Evolutionary conservation across 2,329 filamentous ascomycete species (phyloP), one percentile per base, ranked within the genome.

Genomic region (Fusarium sp.): DNA sequence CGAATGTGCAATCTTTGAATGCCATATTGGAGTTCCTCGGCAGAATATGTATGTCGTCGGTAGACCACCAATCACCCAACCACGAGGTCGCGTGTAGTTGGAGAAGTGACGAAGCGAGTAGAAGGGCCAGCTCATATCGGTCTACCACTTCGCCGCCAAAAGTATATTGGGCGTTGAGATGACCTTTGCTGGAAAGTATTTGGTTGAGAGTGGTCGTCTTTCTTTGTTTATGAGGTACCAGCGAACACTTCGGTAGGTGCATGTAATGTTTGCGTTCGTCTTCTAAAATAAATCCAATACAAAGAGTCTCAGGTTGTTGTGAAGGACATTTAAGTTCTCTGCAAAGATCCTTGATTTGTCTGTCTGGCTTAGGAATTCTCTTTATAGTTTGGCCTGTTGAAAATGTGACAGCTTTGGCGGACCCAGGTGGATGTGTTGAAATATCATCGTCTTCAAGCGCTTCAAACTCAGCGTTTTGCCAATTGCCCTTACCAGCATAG

Each of bases 151-250:
- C 43, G 2, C 11, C 21, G 4, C 27, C 43, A 21, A 33, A 14
- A 10, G 3, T 33, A 13, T 33, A 46, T 4, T 46, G 10, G 4
- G 11, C 2, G 20, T 18, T 11, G 1, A 21, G 10, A 2, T 33
- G 11, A 1, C 27, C 43, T 3, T 21, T n/a, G 4, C 33, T 33
- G 7, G 10, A 13, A 6, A 46, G 43, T 2, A 46, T 11, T 3
- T 6, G 20, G 5, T 46, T 15, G 31, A 46, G 27, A 9, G 43
- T 46, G 2, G 21, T 21, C 21, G 43, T 46, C 7, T 33, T 3
- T 6, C 43, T 3, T 0, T 18, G 18, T 14, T 18, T 3, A 1
- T 6, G 14, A n/a, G 10, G 17, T 11, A 2, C 2, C 0, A 20
- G 18, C 17, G 3, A 3, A 1, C 11, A 18, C 18, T 4, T 5